Conservation (phyloP, 352 stramenopile genomes). For the Globisporangium spiculum region DNA sequence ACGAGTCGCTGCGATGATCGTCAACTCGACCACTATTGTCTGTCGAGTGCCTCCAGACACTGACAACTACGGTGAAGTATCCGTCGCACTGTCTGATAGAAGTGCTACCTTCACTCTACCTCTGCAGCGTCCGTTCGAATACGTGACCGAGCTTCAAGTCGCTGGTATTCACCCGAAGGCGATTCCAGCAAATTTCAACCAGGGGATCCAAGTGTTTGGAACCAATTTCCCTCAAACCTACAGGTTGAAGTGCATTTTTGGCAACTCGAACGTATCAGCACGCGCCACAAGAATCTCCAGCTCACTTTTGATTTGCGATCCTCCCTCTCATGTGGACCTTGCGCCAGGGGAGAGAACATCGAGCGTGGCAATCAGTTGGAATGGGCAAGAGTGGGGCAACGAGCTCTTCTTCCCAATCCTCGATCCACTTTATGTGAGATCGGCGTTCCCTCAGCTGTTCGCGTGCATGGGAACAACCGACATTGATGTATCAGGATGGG, state of each 20-base stretch:
- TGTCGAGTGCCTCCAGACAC: slow-evolving; percentile 24
- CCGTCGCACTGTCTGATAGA: slow-evolving; percentile 25
- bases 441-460: slow-evolving; percentile 24
- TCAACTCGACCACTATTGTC: slow-evolving; percentile 28
- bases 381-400: slow-evolving; percentile 45
- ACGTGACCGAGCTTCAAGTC: slow-evolving; percentile 23
- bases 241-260: slow-evolving; percentile 27
- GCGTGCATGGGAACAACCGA: slow-evolving; percentile 17
- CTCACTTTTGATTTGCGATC: slow-evolving; percentile 27
- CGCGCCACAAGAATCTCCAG: slow-evolving; percentile 24
- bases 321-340: slow-evolving; percentile 3
- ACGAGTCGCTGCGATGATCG: slow-evolving; percentile 13
- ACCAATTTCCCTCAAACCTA: slow-evolving; percentile 21
- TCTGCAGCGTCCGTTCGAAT: slow-evolving; percentile 31
- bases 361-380: slow-evolving; percentile 37
- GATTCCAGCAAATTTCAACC: slow-evolving; percentile 38
- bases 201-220: slow-evolving; percentile 28
- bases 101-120: slow-evolving; percentile 20
- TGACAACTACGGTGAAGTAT: slow-evolving; percentile 7
- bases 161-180: slow-evolving; percentile 14
- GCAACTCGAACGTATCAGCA: background rate
- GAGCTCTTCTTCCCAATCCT: slow-evolving; percentile 14
- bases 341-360: background rate
- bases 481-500: slow-evolving; percentile 29
- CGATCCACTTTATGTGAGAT: slow-evolving; percentile 23